Evolutionary conservation across 1,139 yeast species (phyloP), one percentile per base, ranked within the genome.

Genomic region (Yamadazyma diddensiae): DNA sequence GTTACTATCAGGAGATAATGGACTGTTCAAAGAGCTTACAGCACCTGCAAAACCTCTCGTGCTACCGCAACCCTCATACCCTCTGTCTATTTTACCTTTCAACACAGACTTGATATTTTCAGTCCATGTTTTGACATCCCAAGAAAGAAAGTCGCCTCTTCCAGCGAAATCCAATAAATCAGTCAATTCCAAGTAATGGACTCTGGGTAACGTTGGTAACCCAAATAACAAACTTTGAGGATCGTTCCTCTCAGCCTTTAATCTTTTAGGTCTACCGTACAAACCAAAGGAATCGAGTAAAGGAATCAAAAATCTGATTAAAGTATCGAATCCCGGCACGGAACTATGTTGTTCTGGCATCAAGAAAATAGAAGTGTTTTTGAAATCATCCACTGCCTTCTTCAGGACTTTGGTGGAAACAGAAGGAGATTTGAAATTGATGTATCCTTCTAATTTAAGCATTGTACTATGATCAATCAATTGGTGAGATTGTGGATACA

Each of bases 301-400:
- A 0, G 97, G 97, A 5, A 92, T 71, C 48, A 92, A 62, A 52
- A 87, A 88, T 42, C 97, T 69, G 38, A 92, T 90, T 49, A 90
- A 71, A 1, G 97, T 90, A 57, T 92, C 97, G 57, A 82, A 90
- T 5, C 97, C 97, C 1, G 94, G 94, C 24, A 92, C 96, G 9
- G 95, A 81, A 23, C 90, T 82, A 56, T 88, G 97, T 49, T 76
- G 83, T 53, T 92, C 97, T 4, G 97, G 97, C 97, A 92, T 90
- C 43, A 92, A 63, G 53, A 90, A 90, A 22, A 92, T 78, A n/a
- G 88, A 76, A 2, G 95, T 82, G 33, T 79, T 82, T 49, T 80
- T 80, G 35, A 82, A 77, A 20, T 74, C 75, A 18, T 74, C 79
- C 20, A 57, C 52, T 16, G 63, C 52, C 57, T 59, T 77, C 53